These are phyloP conservation scores for Datura wrightii DNA, from an alignment of 257 asterid genomes.

Conservation along the genomic window DNA sequence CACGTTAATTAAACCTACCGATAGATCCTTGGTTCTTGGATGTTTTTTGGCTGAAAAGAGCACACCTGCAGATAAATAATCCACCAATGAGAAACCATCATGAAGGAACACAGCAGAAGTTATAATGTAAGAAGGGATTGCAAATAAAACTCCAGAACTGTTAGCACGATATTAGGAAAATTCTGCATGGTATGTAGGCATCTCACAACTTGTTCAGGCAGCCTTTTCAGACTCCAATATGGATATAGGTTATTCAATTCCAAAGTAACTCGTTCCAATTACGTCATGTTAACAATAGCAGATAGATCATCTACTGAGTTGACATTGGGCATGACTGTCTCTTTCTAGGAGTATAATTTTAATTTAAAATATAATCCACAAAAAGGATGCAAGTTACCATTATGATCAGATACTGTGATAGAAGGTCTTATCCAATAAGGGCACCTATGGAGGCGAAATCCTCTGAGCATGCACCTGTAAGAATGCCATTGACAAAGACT, in stretches of 20 bases:
- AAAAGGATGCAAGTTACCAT: conserved; percentile 53
- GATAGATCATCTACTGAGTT: conserved; percentile 5
- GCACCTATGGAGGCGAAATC: conserved; percentile 92
- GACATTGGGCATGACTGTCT: neutral
- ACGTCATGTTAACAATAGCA: neutral
- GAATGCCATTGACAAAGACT: conserved; percentile 16
- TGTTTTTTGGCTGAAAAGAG: conserved; percentile 91
- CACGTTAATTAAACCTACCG: conserved; percentile 55
- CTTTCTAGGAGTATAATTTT: conserved; percentile 17
- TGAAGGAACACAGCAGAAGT: conserved; percentile 7
- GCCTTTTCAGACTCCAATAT: neutral
- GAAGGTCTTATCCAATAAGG: conserved; percentile 97
- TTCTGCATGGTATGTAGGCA: neutral
- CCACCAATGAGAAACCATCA: conserved; percentile 31
- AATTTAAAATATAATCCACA: neutral
- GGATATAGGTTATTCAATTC: neutral
- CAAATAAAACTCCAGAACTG: neutral
- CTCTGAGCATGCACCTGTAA: conserved; percentile 97
- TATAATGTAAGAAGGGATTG: conserved; percentile 8
- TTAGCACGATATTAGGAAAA: conserved; percentile 12
- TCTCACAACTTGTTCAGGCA: neutral
- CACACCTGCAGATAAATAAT: conserved; percentile 64
- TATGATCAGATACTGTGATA: conserved; percentile 85
- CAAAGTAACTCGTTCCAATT: neutral
- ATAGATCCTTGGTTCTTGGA: conserved; percentile 93